phyloP scores from a whole-genome alignment of 2,329 filamentous ascomycete genomes.

The Ophiostoma populinum region DNA sequence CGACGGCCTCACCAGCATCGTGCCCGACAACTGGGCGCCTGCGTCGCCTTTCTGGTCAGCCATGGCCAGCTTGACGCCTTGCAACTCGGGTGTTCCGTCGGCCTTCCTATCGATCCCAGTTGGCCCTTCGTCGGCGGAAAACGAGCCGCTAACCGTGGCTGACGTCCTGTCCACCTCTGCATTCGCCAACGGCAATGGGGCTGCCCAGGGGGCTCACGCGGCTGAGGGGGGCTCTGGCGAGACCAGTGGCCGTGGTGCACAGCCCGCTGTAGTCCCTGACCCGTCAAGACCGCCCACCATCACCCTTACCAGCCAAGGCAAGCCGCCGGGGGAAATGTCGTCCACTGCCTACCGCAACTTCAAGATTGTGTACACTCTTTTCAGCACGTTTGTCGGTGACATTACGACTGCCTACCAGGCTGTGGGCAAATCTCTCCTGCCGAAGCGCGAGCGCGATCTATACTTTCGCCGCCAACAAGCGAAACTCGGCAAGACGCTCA shows the following conservation, averaged over 20 bases:
- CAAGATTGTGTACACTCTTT: slow-evolving; percentile 54
- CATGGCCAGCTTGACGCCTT: background rate
- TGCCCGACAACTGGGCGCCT: slow-evolving; percentile 51
- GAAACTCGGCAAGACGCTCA: slow-evolving; percentile 46
- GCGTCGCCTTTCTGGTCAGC: slow-evolving; percentile 6
- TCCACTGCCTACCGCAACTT: slow-evolving; percentile 48
- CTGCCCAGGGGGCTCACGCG: background rate
- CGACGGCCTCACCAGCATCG: slow-evolving; percentile 52
- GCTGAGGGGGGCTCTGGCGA: background rate
- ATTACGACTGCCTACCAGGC: slow-evolving; percentile 78
- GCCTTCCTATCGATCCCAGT: too few species aligned
- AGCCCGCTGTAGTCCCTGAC: background rate
- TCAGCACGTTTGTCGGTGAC: slow-evolving; percentile 61
- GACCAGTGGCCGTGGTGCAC: slow-evolving; percentile 5
- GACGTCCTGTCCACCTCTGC: background rate
- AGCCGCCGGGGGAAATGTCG: slow-evolving; percentile 24
- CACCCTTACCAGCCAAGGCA: too few species aligned
- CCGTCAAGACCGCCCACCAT: slow-evolving; percentile 11
- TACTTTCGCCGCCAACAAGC: slow-evolving; percentile 37
- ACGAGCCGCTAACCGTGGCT: background rate
- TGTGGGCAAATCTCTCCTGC: slow-evolving; percentile 64
- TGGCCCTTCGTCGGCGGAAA: background rate
- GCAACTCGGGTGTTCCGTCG: too few species aligned
- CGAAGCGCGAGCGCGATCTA: slow-evolving; percentile 53
- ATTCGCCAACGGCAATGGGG: background rate